These are phyloP conservation scores for Leccinum fallax DNA, from an alignment of 1,284 basidiomycete genomes.

Conservation along the genomic window DNA sequence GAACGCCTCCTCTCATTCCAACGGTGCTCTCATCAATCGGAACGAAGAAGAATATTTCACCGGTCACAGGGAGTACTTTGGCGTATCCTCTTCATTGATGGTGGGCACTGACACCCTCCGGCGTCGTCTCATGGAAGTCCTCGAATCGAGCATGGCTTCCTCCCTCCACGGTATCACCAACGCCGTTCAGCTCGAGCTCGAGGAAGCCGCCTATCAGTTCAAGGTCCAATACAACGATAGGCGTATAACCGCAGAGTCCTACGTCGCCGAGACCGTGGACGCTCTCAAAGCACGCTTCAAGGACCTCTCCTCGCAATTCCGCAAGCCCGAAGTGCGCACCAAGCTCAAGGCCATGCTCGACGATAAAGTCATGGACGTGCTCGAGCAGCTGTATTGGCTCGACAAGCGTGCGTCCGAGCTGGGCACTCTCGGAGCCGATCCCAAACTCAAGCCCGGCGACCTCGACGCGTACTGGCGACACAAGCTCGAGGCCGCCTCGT, in stretches of 20 bases:
- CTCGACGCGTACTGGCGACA: slow-evolving; percentile 94
- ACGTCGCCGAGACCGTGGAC: slow-evolving; percentile 97
- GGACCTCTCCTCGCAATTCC: slow-evolving; percentile 83
- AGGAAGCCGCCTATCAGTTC: slow-evolving; percentile 98
- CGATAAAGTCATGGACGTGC: slow-evolving; percentile 94
- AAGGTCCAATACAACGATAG: slow-evolving; percentile 99
- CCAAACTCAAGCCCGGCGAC: slow-evolving; percentile 73
- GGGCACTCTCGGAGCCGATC: slow-evolving; percentile 68
- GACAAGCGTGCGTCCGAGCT: slow-evolving; percentile 87
- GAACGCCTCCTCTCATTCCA: slow-evolving; percentile 46
- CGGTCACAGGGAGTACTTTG: slow-evolving; percentile 72
- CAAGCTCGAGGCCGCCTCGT: slow-evolving; percentile 92
- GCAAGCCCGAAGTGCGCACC: slow-evolving; percentile 85
- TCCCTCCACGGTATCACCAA: slow-evolving; percentile 95
- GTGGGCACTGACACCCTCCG: slow-evolving; percentile 91
- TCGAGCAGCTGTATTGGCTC: slow-evolving; percentile 97
- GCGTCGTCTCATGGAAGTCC: slow-evolving; percentile 90
- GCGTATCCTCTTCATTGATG: slow-evolving; percentile 72
- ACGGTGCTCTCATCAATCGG: slow-evolving; percentile 57
- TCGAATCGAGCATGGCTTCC: slow-evolving; percentile 96
- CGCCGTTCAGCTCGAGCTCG: slow-evolving; percentile 94
- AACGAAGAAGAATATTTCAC: slow-evolving; percentile 86
- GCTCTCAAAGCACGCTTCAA: slow-evolving; percentile 90
- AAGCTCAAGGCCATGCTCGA: slow-evolving; percentile 93
- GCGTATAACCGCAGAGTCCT: slow-evolving; percentile 92